Base-by-base conservation (phyloP, 1,284 basidiomycete genomes). In the Coniferiporia weirii region DNA sequence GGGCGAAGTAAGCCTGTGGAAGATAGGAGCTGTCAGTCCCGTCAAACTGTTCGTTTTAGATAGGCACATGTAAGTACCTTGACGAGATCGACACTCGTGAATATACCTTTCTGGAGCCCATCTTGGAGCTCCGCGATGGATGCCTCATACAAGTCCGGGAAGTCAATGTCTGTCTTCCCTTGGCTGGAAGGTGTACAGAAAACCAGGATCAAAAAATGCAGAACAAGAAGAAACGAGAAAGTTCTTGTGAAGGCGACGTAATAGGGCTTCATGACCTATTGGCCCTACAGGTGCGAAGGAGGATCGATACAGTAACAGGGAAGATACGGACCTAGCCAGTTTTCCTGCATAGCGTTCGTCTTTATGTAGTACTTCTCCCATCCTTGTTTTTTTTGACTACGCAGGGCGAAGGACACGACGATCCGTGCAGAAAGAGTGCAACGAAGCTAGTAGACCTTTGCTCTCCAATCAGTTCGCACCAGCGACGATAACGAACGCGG, bases 71-170 rank as follows among this genome's bases (percentile, higher is more conserved):
- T 32, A 27, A 66, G 35, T 45, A 75, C 76, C 67, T 72, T 75
- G 12, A 77, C 73, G 9, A 78, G 71, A 61, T 78, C 75, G 0
- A 75, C 73, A 52, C 75, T 76, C 4, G 75, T 74, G 61, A 77
- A 78, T 10, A 63, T 57, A 0, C 71, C 69, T 13, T 64, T 65
- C 49, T 70, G 63, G 17, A 77, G 64, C 1, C 76, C 76, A 12
- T 64, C 63, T 61, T 76, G 73, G 12, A 78, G 65, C 57, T 77
- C 75, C 2, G 66, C 64, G 40, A 78, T 73, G 8, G 73, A 73
- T 0, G 74, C 76, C 61, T 77, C 75, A 59, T 76, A 76, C n/a
- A 78, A 66, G 58, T 78, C 76, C 0, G 75, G 73, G 52, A 60
- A 53, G 3, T 10, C 17, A 13, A n/a, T 46, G 10, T 45, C 10